phyloP scores from a whole-genome alignment of 2,329 filamentous ascomycete species.

The Aureobasidium sp. region DNA sequence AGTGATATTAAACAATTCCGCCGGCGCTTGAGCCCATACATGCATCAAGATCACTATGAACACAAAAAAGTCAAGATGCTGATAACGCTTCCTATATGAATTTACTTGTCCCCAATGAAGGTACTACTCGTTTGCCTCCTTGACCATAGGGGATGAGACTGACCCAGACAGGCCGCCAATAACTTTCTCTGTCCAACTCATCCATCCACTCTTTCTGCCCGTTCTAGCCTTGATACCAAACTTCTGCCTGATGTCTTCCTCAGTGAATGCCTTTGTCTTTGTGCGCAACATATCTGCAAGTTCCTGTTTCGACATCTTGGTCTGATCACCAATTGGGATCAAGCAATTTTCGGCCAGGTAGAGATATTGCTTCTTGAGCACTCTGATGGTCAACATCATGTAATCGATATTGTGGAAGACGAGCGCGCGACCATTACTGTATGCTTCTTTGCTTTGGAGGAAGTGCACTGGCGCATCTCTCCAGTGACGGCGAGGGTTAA shows the following conservation, averaged over 20 bases:
- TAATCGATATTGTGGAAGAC: slow-evolving; percentile 80
- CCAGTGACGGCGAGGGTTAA: slow-evolving; percentile 74
- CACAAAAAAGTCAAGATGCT: background rate
- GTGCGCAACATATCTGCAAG: slow-evolving; percentile 55
- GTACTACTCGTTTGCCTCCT: background rate
- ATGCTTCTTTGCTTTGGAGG: slow-evolving; percentile 60
- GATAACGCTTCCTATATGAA: background rate
- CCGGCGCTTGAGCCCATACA: background rate
- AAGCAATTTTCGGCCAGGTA: slow-evolving; percentile 58
- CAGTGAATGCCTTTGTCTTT: slow-evolving; percentile 59
- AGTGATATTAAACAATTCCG: no score
- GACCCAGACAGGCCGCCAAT: background rate
- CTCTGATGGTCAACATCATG: slow-evolving; percentile 62
- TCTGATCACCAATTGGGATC: slow-evolving; percentile 68
- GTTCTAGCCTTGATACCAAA: slow-evolving; percentile 32
- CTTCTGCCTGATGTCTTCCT: slow-evolving; percentile 57
- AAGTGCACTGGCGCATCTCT: slow-evolving; percentile 71
- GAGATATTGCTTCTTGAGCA: slow-evolving; percentile 65
- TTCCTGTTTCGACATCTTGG: slow-evolving; percentile 57
- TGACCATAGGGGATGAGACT: background rate
- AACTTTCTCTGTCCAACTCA: background rate
- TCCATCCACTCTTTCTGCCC: background rate
- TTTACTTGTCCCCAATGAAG: background rate
- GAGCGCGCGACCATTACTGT: slow-evolving; percentile 60
- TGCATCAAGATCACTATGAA: background rate